phyloP scores from a whole-genome alignment of 306 rosid genomes.

The Purshia tridentata region DNA sequence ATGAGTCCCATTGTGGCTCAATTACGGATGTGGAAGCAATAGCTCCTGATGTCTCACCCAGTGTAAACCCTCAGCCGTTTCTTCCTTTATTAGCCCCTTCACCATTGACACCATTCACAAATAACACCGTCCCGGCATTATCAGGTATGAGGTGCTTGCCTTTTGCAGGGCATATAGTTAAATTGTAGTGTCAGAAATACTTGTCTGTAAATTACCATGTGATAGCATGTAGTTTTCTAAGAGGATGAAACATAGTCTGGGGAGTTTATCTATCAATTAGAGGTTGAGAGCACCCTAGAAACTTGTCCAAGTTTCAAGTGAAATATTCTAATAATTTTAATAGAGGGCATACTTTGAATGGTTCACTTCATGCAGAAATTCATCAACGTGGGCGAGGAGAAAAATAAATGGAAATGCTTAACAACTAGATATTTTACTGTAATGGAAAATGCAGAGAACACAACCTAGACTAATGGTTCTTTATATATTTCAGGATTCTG shows the following conservation, averaged over 20 bases:
- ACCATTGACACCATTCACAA: slow-evolving; percentile 50
- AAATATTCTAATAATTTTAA: background rate
- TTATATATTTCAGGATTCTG: slow-evolving; percentile 45
- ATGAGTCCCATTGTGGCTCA: slow-evolving; percentile 26
- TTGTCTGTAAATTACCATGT: background rate
- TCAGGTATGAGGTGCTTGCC: slow-evolving; percentile 43
- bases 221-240: background rate
- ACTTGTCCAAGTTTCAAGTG: background rate
- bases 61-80: slow-evolving; percentile 44
- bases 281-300: background rate
- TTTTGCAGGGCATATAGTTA: slow-evolving; percentile 11
- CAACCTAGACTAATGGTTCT: background rate
- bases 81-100: slow-evolving; percentile 61
- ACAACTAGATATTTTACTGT: background rate
- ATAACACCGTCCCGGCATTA: slow-evolving; percentile 36
- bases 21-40: slow-evolving; percentile 15
- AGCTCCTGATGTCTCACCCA: slow-evolving; percentile 43
- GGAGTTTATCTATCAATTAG: background rate
- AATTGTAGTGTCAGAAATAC: background rate
- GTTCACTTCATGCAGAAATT: background rate
- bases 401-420: background rate
- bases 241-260: background rate
- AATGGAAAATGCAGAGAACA: background rate
- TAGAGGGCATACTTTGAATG: background rate
- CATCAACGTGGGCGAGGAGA: background rate